Evolutionary conservation across 2,329 filamentous ascomycete genomes (phyloP).

Genomic region (Sclerotinia sclerotiorum): DNA sequence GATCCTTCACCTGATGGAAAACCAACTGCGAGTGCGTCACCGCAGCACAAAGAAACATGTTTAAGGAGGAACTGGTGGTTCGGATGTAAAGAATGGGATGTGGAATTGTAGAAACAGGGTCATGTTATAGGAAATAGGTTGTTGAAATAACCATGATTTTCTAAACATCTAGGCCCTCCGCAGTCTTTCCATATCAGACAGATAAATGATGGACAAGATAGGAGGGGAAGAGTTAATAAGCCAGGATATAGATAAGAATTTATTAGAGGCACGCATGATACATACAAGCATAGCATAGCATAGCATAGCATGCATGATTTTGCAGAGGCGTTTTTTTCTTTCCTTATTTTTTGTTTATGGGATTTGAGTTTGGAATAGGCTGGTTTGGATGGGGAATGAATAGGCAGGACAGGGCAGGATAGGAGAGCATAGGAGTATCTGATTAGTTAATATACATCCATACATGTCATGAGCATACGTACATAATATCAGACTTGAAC

Average conservation of each 20-base stretch:
- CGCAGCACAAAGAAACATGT: conserved; percentile 30
- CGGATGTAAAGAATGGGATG: conserved; percentile 35
- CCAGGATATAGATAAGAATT: background rate
- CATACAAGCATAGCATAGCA: conserved; percentile 3
- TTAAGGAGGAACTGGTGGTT: conserved; percentile 35
- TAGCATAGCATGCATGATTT: background rate
- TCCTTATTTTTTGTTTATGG: background rate
- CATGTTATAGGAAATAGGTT: background rate
- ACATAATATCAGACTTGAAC: background rate
- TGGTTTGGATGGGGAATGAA: background rate
- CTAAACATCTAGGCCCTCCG: background rate
- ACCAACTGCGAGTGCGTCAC: conserved; percentile 25
- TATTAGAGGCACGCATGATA: background rate
- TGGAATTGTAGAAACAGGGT: background rate
- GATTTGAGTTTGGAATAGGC: background rate
- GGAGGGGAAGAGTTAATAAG: background rate
- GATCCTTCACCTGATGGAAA: conserved; percentile 34
- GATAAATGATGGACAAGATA: background rate
- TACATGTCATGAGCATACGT: too few relatives aligned
- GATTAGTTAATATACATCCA: background rate
- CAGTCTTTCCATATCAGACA: background rate
- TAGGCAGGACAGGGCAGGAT: too few relatives aligned
- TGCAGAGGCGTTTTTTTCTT: background rate
- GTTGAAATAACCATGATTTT: background rate
- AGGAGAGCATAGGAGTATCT: background rate